These are phyloP conservation scores for Trametes coccinea DNA, from an alignment of 768 basidiomycete genomes.

Conservation along the genomic window DNA sequence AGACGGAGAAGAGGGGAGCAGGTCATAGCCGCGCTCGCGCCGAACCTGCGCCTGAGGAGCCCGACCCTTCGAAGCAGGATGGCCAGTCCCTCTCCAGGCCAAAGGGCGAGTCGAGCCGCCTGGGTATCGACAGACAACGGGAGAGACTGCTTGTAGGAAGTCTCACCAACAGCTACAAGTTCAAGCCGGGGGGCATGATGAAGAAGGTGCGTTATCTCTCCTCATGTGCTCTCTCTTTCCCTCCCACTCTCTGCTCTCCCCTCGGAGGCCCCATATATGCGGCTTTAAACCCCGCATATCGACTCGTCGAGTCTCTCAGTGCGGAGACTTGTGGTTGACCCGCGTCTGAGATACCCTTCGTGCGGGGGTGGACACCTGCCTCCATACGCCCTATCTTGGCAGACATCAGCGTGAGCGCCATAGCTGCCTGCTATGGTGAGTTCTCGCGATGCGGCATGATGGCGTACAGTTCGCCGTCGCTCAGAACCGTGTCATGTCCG, in stretches of 20 bases:
- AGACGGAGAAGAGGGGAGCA: slow-evolving; percentile 82
- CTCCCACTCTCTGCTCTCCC: not conserved
- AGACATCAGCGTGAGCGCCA: slow-evolving; percentile 13
- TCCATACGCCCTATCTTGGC: not conserved
- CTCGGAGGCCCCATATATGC: no score
- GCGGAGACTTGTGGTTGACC: no score
- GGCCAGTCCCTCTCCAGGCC: slow-evolving; percentile 60
- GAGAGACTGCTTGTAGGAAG: slow-evolving; percentile 88
- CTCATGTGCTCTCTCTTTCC: not conserved
- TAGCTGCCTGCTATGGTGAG: not conserved
- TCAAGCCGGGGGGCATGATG: slow-evolving; percentile 91
- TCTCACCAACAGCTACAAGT: slow-evolving; percentile 90
- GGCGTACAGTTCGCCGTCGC: not conserved
- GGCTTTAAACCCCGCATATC: no score
- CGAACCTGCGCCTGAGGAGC: slow-evolving; percentile 44
- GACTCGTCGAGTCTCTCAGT: no score
- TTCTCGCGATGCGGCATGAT: not conserved
- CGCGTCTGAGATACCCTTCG: no score
- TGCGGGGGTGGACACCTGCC: not conserved
- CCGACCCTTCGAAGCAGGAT: slow-evolving; percentile 28
- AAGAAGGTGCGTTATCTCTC: slow-evolving; percentile 74
- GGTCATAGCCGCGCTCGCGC: slow-evolving; percentile 56
- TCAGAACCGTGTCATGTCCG: no score
- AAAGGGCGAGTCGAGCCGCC: slow-evolving; percentile 49
- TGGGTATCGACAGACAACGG: slow-evolving; percentile 64